Evolutionary conservation across 2,329 filamentous ascomycete species (phyloP).

Genomic region (Fusarium guadeloupense): DNA sequence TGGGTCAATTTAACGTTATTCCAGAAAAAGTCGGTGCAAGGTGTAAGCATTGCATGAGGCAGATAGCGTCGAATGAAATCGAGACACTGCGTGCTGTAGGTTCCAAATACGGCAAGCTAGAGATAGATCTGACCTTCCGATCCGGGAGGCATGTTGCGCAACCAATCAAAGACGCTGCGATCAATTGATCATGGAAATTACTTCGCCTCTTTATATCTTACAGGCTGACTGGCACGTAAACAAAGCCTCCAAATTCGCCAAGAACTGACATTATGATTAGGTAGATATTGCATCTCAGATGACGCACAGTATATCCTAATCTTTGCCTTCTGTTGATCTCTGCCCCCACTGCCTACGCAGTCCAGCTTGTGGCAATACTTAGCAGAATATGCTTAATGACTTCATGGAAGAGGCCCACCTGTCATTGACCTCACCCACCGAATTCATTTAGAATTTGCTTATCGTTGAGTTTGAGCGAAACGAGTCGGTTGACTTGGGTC

Average conservation of each 20-base stretch:
- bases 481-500: neutral
- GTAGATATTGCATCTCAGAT: neutral
- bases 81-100: neutral
- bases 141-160: conserved; percentile 6
- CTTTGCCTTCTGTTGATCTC: conserved; percentile 9
- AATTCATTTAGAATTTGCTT: neutral
- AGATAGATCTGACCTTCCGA: conserved; percentile 12
- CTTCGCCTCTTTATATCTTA: too few relatives aligned
- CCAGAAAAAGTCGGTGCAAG: conserved; percentile 5
- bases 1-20: neutral
- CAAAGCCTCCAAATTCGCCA: conserved; percentile 21
- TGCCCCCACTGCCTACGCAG: conserved; percentile 5
- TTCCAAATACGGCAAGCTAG: conserved; percentile 10
- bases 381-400: too few relatives aligned
- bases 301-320: conserved; percentile 6
- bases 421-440: neutral
- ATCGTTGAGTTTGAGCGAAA: neutral
- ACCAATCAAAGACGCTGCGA: neutral
- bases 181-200: too few relatives aligned
- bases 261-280: conserved; percentile 16
- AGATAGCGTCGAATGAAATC: too few relatives aligned
- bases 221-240: too few relatives aligned
- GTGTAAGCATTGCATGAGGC: too few relatives aligned
- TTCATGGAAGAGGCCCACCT: too few relatives aligned
- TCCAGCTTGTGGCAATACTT: conserved; percentile 4